Conservation (phyloP, 768 basidiomycete species). For the Botryobasidium botryosum region DNA sequence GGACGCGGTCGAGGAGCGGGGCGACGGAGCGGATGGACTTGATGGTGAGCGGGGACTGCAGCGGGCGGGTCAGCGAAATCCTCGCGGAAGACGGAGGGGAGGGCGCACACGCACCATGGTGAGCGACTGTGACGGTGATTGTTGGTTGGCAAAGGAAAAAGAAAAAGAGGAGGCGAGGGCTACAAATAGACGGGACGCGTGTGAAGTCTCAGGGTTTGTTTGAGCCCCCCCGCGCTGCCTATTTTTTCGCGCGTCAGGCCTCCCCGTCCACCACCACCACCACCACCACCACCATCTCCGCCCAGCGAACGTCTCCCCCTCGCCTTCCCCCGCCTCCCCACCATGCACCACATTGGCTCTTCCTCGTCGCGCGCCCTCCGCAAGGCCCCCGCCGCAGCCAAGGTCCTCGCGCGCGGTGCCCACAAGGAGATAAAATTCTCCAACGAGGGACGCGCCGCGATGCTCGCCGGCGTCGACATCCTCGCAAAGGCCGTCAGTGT, state of each 20-base stretch:
- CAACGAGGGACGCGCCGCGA: conserved; percentile 85
- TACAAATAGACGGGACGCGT: too few species aligned
- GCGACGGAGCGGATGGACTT: conserved; percentile 82
- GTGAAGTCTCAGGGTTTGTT: neutral
- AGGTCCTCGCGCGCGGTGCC: conserved; percentile 40
- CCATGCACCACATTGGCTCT: conserved; percentile 57
- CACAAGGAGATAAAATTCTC: conserved; percentile 97
- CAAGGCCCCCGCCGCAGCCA: conserved; percentile 8
- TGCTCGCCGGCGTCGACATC: conserved; percentile 90
- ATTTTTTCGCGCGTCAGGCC: too few species aligned
- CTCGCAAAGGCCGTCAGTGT: conserved; percentile 94
- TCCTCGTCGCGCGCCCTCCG: conserved; percentile 25
- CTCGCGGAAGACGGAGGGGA: neutral
- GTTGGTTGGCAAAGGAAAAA: neutral
- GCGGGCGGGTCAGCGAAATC: neutral
- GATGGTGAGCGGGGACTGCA: conserved; percentile 66
- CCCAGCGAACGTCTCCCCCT: conserved; percentile 2
- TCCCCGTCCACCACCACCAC: too few species aligned
- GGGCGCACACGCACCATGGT: conserved; percentile 7
- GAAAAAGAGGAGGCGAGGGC: too few species aligned
- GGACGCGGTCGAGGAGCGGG: conserved; percentile 88
- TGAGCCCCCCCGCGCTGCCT: neutral
- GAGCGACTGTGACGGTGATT: neutral
- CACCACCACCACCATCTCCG: too few species aligned
- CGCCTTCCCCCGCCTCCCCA: conserved; percentile 6